phyloP scores from a whole-genome alignment of 1,284 basidiomycete species.

The Ustilago trichophora region DNA sequence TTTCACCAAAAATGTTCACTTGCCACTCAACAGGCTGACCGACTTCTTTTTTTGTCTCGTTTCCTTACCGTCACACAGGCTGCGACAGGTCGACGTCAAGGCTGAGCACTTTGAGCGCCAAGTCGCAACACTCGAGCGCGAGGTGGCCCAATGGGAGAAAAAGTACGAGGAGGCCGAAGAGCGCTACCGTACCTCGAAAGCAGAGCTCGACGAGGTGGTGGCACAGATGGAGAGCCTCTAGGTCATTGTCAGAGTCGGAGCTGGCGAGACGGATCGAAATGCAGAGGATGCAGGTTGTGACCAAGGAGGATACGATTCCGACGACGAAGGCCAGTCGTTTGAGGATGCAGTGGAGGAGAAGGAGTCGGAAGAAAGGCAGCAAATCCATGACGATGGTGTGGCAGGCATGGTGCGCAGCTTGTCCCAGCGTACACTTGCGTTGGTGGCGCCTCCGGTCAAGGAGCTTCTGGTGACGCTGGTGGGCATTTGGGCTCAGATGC shows the following conservation, averaged over 20 bases:
- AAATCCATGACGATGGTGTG: neutral
- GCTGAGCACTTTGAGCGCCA: constrained; percentile 98
- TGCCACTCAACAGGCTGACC: too few relatives aligned
- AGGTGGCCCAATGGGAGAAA: constrained; percentile 91
- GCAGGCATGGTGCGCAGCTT: constrained; percentile 22
- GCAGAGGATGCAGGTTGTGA: neutral
- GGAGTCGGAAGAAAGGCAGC: neutral
- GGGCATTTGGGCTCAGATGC: constrained; percentile 25
- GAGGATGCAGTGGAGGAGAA: constrained; percentile 10
- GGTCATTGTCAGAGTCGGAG: constrained; percentile 29
- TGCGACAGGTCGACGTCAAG: constrained; percentile 97
- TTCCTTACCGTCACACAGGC: constrained; percentile 70
- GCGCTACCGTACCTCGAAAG: constrained; percentile 81
- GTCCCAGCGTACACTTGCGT: constrained; percentile 16
- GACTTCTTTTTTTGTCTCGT: neutral
- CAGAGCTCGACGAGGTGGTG: constrained; percentile 88
- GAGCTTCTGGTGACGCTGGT: constrained; percentile 20
- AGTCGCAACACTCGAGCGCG: constrained; percentile 84
- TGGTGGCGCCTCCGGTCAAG: constrained; percentile 8
- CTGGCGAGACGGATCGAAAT: neutral
- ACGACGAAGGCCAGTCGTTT: constrained; percentile 5
- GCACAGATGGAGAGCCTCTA: constrained; percentile 81
- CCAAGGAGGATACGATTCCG: neutral
- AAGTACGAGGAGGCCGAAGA: constrained; percentile 86
- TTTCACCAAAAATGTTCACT: too few relatives aligned